A percentile compares a stretch with the other conserved stretches of the same genome.
Evolutionary conservation across 106 monocot genomes (phyloP).

Genomic region (Allium sativum): DNA sequence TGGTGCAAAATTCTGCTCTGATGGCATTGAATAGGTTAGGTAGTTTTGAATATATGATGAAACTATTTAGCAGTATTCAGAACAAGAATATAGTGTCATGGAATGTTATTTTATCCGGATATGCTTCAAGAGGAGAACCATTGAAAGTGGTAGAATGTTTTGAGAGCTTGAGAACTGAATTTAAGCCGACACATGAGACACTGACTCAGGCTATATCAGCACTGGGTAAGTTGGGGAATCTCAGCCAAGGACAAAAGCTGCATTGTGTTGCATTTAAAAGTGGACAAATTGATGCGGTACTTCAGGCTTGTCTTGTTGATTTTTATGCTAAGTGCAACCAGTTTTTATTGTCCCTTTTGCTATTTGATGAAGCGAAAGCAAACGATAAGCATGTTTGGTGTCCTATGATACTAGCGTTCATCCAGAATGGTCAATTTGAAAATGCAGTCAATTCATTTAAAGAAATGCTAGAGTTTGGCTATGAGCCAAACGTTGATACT

Average conservation of each 20-base stretch:
- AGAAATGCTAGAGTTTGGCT: constrained; percentile 15
- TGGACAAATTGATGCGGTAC: constrained; percentile 24
- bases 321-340: constrained; percentile 50
- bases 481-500: constrained; percentile 12
- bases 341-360: constrained; percentile 10
- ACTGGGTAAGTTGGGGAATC: constrained; percentile 13
- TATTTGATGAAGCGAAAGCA: constrained; percentile 28
- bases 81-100: constrained; percentile 35
- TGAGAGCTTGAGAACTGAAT: constrained; percentile 22
- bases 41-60: constrained; percentile 13
- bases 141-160: constrained; percentile 18
- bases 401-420: constrained; percentile 30
- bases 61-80: constrained; percentile 20
- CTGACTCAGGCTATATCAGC: constrained; percentile 35
- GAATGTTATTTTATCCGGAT: constrained; percentile 48
- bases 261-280: constrained; percentile 38
- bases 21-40: constrained; percentile 19
- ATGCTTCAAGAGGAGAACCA: constrained; percentile 19
- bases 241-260: constrained; percentile 26
- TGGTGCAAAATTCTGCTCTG: constrained; percentile 43
- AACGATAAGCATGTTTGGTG: constrained; percentile 12
- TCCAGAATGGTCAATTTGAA: constrained; percentile 14
- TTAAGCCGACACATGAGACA: constrained; percentile 25
- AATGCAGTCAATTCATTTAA: constrained; percentile 20
- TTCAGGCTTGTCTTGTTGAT: constrained; percentile 27